These are phyloP conservation scores for Ophiocordyceps robertsii DNA, from an alignment of 2,329 filamentous ascomycete genomes.

Conservation along the genomic window DNA sequence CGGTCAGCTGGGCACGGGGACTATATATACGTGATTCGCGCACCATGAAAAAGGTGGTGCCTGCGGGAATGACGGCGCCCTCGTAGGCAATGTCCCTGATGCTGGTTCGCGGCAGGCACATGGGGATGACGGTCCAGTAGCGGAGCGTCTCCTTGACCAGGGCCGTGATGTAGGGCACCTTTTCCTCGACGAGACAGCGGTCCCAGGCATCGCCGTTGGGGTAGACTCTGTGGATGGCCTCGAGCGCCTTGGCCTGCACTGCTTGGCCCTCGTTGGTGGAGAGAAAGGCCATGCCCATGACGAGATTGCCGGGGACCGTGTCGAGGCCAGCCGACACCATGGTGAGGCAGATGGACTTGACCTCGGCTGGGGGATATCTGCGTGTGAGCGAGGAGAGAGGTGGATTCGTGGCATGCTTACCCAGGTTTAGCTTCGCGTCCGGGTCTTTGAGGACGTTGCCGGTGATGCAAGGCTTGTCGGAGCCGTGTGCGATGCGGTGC, in stretches of 20 bases:
- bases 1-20: too few species aligned
- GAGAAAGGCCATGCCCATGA: constrained; percentile 68
- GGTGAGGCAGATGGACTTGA: constrained; percentile 69
- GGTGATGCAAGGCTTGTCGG: constrained; percentile 27
- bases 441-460: constrained; percentile 41
- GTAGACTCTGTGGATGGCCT: constrained; percentile 58
- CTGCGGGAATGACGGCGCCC: constrained; percentile 53
- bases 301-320: constrained; percentile 66
- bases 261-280: constrained; percentile 52
- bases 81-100: constrained; percentile 62
- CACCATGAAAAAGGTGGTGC: constrained; percentile 70
- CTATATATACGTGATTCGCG: too few species aligned
- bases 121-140: constrained; percentile 68
- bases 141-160: constrained; percentile 67
- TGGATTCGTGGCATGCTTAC: constrained; percentile 7
- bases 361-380: too few species aligned
- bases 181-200: constrained; percentile 58
- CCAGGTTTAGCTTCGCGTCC: constrained; percentile 25
- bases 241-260: constrained; percentile 56
- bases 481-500: constrained; percentile 22
- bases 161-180: constrained; percentile 63
- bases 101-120: constrained; percentile 59
- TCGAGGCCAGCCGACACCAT: constrained; percentile 75
- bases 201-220: constrained; percentile 67
- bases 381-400: too few species aligned